A percentile compares a stretch with the other conserved stretches of the same genome.
Evolutionary conservation across 2,329 filamentous ascomycete genomes (phyloP).

Genomic region (Phoma sp.): DNA sequence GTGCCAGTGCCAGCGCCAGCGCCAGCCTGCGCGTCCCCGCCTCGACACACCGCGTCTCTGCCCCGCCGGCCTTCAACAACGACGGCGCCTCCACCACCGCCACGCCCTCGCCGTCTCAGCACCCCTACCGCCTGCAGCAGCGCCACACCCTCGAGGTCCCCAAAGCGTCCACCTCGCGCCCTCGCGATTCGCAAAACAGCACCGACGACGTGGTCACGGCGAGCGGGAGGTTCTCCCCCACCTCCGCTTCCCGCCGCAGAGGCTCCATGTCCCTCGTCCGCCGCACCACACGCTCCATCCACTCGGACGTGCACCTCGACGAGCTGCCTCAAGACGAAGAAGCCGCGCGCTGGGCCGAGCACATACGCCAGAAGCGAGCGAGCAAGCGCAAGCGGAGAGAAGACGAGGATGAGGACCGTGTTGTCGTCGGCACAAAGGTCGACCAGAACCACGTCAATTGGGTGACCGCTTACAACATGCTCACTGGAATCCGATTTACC

Average conservation of each 20-base stretch:
- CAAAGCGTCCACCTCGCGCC: slow-evolving; percentile 66
- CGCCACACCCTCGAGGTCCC: slow-evolving; percentile 90
- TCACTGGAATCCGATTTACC: slow-evolving; percentile 96
- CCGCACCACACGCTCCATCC: slow-evolving; percentile 81
- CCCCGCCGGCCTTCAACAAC: slow-evolving; percentile 65
- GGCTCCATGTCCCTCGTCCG: slow-evolving; percentile 84
- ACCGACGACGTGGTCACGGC: slow-evolving; percentile 68
- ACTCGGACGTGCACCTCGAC: slow-evolving; percentile 83
- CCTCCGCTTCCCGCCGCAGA: slow-evolving; percentile 68
- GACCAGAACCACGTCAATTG: slow-evolving; percentile 97
- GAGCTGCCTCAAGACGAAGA: slow-evolving; percentile 89
- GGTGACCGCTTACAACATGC: slow-evolving; percentile 99
- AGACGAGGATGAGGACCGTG: slow-evolving; percentile 86
- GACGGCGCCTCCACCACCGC: slow-evolving; percentile 54
- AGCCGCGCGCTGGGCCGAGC: slow-evolving; percentile 88
- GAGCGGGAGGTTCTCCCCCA: slow-evolving; percentile 83
- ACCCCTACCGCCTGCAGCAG: slow-evolving; percentile 70
- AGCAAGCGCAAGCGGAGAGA: slow-evolving; percentile 84
- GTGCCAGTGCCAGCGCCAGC: slow-evolving; percentile 22
- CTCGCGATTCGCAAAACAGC: slow-evolving; percentile 66
- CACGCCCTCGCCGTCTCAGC: slow-evolving; percentile 56
- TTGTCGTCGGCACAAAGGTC: slow-evolving; percentile 95
- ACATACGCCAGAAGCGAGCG: slow-evolving; percentile 87
- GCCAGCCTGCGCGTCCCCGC: slow-evolving; percentile 46
- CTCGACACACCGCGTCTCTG: slow-evolving; percentile 62